Conservation (phyloP, 179 eudicot species). For the Beta macrorhiza region DNA sequence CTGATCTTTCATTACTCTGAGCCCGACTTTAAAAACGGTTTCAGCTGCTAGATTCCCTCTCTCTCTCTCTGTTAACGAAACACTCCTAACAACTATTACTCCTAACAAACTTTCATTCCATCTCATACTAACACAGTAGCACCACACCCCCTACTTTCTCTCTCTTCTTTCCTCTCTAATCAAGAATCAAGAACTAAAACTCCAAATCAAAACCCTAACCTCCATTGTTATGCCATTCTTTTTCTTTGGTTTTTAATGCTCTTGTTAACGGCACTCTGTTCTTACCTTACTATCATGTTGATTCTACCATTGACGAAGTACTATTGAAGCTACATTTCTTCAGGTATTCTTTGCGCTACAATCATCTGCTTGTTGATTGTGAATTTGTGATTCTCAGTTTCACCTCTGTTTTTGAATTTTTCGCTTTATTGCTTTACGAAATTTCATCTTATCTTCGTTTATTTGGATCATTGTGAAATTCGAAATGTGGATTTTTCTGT, state of each 20-base stretch:
- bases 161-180: neutral
- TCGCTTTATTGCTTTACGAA: too few species aligned
- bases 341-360: neutral
- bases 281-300: too few species aligned
- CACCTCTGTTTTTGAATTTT: neutral
- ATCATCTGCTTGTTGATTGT: too few species aligned
- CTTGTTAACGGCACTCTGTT: too few species aligned
- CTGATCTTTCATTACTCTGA: neutral
- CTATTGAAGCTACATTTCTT: neutral
- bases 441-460: neutral
- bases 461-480: neutral
- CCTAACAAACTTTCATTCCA: conserved; percentile 21
- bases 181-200: neutral
- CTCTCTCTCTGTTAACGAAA: neutral
- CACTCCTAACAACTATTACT: neutral
- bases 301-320: neutral
- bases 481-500: neutral
- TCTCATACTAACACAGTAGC: neutral
- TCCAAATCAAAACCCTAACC: neutral
- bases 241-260: too few species aligned
- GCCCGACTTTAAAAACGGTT: conserved; percentile 11
- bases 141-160: neutral
- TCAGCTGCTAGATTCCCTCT: neutral
- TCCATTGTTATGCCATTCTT: conserved; percentile 14
- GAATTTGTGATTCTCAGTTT: neutral